Base-by-base conservation (phyloP, 805 yeast species). In the Clavispora santaluciae region DNA sequence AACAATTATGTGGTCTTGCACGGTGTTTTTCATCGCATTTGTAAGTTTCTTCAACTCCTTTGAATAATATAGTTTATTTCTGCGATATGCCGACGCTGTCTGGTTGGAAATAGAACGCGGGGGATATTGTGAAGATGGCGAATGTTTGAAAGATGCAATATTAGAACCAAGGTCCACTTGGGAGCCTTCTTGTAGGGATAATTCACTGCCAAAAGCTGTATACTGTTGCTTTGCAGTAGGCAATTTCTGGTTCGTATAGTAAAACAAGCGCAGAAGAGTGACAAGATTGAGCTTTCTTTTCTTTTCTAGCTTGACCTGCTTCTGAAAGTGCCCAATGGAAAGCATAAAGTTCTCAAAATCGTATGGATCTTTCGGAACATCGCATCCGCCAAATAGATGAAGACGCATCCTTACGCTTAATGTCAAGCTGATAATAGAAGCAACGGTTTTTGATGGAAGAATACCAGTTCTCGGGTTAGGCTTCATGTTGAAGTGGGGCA, bases 291-390 rank as follows among this genome's bases (percentile, higher is more conserved):
- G 64, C 45, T 71, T 72, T 44, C 78, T 59, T 18, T 74, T 73
- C 43, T 69, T 67, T 3, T 73, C 72, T 6, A 83, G 54, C 46
- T 75, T 73, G 48, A 72, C 70, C 44, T 81, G 84, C 55, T 79
- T 86, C 59, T 93, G 97, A 58, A 90, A 91, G 44, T 78, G 82
- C 2, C 79, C 78, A 20, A 93, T 73, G 6, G 88, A 76, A 2
- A 73, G 59, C 61, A 79, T 73, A 51, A 91, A 84, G 36, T 73
- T 74, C 39, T 81, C 83, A 38, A 79, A 80, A 45, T 86, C 91
- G 55, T 85, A 81, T 0, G 95, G 91, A 56, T 93, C 98, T 54
- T 87, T 85, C 13, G 80, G 93, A 44, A 71, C 83, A 52, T 71
- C 86, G 33, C 61, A 57, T 0, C 63, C 63, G 1, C 61, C 63